A percentile compares a stretch with the other conserved stretches of the same genome.
These are phyloP conservation scores for Omphalotus olearius DNA, from an alignment of 1,284 basidiomycete genomes.

Conservation along the genomic window DNA sequence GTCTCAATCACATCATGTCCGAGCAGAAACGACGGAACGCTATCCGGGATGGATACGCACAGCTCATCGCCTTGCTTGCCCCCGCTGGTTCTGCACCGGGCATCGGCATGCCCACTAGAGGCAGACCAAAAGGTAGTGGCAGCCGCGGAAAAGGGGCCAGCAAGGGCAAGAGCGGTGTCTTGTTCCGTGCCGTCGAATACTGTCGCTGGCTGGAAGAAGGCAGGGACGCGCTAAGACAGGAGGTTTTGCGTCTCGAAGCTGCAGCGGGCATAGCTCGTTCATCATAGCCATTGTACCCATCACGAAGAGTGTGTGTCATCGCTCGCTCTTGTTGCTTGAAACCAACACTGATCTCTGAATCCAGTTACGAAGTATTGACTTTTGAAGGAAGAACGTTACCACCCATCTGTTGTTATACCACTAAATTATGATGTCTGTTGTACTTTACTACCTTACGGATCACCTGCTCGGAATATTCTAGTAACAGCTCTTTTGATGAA, in stretches of 20 bases:
- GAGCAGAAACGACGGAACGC: slow-evolving; percentile 89
- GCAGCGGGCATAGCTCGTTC: not conserved
- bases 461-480: no score
- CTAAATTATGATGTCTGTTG: no score
- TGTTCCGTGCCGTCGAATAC: slow-evolving; percentile 78
- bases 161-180: slow-evolving; percentile 78
- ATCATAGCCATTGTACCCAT: not conserved
- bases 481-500: no score
- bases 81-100: slow-evolving; percentile 60
- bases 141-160: slow-evolving; percentile 47
- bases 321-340: no score
- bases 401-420: slow-evolving; percentile 2
- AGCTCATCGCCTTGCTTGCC: slow-evolving; percentile 73
- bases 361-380: not conserved
- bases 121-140: slow-evolving; percentile 77
- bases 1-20: slow-evolving; percentile 91
- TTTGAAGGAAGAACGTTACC: not conserved
- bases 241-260: slow-evolving; percentile 56
- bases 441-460: no score
- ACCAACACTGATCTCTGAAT: not conserved
- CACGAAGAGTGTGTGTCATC: not conserved
- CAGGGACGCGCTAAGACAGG: slow-evolving; percentile 54
- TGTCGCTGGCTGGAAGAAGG: slow-evolving; percentile 74
- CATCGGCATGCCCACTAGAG: slow-evolving; percentile 71
- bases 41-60: slow-evolving; percentile 85